Percentiles rank a stretch among this genome's conserved stretches.
Evolutionary conservation across 2,329 filamentous ascomycete species (phyloP).

Genomic region (Dactylonectria estremocensis): DNA sequence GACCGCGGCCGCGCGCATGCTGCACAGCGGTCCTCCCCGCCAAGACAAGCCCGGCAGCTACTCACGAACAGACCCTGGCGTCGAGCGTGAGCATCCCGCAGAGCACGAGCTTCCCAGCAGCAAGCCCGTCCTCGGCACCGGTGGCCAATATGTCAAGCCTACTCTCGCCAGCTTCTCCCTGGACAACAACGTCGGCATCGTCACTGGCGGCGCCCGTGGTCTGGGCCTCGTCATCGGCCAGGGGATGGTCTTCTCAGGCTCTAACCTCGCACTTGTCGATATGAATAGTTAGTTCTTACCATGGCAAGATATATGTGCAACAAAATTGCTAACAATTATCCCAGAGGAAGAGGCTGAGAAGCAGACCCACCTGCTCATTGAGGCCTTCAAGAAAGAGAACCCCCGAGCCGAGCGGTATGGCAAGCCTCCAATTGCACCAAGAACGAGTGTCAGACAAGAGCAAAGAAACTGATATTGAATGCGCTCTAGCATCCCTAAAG

Average conservation of each 20-base stretch:
- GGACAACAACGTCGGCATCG: slow-evolving; percentile 84
- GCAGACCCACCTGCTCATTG: slow-evolving; percentile 81
- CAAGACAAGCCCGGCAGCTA: slow-evolving; percentile 72
- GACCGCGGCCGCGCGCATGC: slow-evolving; percentile 45
- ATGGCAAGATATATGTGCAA: neutral
- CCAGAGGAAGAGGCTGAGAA: slow-evolving; percentile 86
- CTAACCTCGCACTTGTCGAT: slow-evolving; percentile 92
- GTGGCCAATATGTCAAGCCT: slow-evolving; percentile 86
- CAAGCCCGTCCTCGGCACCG: slow-evolving; percentile 80
- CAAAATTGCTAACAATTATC: slow-evolving; percentile 31
- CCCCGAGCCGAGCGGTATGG: slow-evolving; percentile 78
- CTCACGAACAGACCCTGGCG: slow-evolving; percentile 84
- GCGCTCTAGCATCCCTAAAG: slow-evolving; percentile 75
- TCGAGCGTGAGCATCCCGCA: slow-evolving; percentile 84
- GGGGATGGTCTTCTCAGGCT: slow-evolving; percentile 89
- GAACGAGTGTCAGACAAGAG: neutral
- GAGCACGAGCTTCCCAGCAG: slow-evolving; percentile 81
- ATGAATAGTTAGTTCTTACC: slow-evolving; percentile 80
- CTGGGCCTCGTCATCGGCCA: slow-evolving; percentile 94
- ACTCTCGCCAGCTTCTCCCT: slow-evolving; percentile 90
- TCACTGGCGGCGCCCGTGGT: slow-evolving; percentile 92
- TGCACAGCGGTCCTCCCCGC: slow-evolving; percentile 54
- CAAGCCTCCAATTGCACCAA: too few species aligned
- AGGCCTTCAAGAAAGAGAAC: slow-evolving; percentile 84
- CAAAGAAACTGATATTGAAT: slow-evolving; percentile 17